Base-by-base conservation (phyloP, 2,329 filamentous ascomycete genomes). In the Penicillium sumatraense region DNA sequence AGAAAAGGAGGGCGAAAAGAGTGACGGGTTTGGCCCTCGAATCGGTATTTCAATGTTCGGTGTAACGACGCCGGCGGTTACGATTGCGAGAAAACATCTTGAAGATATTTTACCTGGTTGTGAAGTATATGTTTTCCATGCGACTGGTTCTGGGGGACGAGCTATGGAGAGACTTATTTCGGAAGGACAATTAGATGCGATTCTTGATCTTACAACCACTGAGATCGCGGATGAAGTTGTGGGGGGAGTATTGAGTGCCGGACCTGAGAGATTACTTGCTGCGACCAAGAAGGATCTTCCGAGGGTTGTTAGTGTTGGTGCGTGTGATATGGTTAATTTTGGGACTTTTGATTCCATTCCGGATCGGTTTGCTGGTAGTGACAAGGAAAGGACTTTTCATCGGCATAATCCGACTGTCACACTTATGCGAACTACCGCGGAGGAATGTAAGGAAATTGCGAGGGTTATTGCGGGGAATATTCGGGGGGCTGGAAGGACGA, bases 31-130 rank as follows among this genome's bases (percentile, higher is more conserved):
- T 35, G 14, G 8, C 5, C 8, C 20, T 21, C 42, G 81, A 0
- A 76, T 90, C 6, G 88, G 81, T 0, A 81, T 90, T 21, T 89
- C 87, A 2, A 90, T 90, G 88, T 90, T 90, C 65, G 88, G 88
- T 2, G 87, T 90, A 6, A 91, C 88, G 0, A 90, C 87, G 0
- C 86, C 87, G 0, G 83, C 82, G 10, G 87, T 86, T 0, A 82
- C 86, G 44, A 72, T 69, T 1, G 81, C 87, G 1, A 79, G 85
- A 0, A 62, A 69, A 1, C 70, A 81, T 42, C 75, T 89, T 0
- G 77, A 83, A 49, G 57, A 69, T 1, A 70, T 72, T 3, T 21
- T 46, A 2, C 71, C 78, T 50, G 66, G 67, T 2, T 78, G 83
- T 47, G 87, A 89, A 60, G 79, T 82, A 2, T 87, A 84, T 60